Conservation (phyloP, 345 rosid species). For the Pseudoturritis turrita region DNA sequence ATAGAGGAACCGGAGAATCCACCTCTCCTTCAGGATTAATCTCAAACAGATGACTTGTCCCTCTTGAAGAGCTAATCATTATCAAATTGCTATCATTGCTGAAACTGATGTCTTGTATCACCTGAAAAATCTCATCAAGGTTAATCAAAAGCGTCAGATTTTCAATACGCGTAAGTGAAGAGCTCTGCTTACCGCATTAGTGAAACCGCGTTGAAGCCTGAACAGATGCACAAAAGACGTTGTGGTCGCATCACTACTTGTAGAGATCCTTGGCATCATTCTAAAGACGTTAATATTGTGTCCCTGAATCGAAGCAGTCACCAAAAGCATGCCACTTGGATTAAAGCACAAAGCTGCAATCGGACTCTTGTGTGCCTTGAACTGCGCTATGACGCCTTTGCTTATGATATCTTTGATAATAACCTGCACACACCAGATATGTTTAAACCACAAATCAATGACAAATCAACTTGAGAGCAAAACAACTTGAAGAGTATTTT, state of each 20-base stretch:
- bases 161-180: background rate
- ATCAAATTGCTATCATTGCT: slow-evolving; percentile 83
- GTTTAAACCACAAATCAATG: background rate
- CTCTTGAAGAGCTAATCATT: slow-evolving; percentile 89
- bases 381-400: slow-evolving; percentile 68
- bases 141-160: background rate
- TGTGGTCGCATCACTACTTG: slow-evolving; percentile 37
- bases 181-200: slow-evolving; percentile 66
- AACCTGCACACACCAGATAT: slow-evolving; percentile 45
- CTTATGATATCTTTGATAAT: slow-evolving; percentile 73
- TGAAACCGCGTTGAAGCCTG: slow-evolving; percentile 91
- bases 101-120: slow-evolving; percentile 91
- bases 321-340: slow-evolving; percentile 86
- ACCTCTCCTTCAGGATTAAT: slow-evolving; percentile 55
- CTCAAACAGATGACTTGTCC: slow-evolving; percentile 92
- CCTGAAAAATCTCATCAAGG: slow-evolving; percentile 41
- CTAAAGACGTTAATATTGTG: slow-evolving; percentile 87
- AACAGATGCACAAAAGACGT: slow-evolving; percentile 67
- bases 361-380: slow-evolving; percentile 87
- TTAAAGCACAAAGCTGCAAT: slow-evolving; percentile 89
- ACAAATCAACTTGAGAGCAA: background rate
- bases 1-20: slow-evolving; percentile 49
- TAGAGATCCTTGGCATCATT: slow-evolving; percentile 55
- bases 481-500: slow-evolving; percentile 8
- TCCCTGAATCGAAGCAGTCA: slow-evolving; percentile 90